Percentiles rank a stretch among this genome's conserved stretches.
Evolutionary conservation across 139 green algal species (phyloP).

Genomic region (Chlorella sp.): DNA sequence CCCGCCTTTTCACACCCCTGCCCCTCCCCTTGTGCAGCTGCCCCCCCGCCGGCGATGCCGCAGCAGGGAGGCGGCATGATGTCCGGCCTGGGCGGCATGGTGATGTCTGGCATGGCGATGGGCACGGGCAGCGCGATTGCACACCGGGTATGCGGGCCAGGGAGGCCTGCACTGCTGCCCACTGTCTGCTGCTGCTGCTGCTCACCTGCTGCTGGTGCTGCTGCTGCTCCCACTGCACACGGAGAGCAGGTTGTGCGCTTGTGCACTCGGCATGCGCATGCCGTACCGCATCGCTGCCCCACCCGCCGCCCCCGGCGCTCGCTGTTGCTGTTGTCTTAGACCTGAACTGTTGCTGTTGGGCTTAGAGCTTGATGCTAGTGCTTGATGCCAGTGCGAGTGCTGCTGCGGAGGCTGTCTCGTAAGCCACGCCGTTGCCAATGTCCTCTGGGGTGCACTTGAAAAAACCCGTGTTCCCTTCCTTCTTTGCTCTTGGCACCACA

Average conservation of each 20-base stretch:
- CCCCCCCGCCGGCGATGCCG: constrained; percentile 50
- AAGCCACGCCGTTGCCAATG: too few species aligned
- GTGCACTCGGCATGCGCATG: neutral
- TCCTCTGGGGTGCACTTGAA: too few species aligned
- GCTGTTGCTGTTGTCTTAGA: too few species aligned
- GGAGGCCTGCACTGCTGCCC: neutral
- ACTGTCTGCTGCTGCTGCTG: neutral
- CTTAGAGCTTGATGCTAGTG: too few species aligned
- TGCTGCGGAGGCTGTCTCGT: too few species aligned
- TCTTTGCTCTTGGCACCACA: too few species aligned
- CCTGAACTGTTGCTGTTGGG: too few species aligned
- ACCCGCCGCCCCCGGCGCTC: too few species aligned
- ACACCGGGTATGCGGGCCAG: constrained; percentile 65
- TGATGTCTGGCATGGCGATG: constrained; percentile 79
- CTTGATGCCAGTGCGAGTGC: too few species aligned
- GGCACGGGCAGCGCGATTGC: constrained; percentile 86
- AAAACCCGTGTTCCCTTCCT: too few species aligned
- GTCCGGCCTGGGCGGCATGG: constrained; percentile 79
- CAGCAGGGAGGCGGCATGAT: constrained; percentile 80
- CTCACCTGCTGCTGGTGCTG: neutral
- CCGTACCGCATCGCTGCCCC: too few species aligned
- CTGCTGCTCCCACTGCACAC: neutral
- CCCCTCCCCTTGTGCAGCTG: constrained; percentile 3
- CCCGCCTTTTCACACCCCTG: neutral
- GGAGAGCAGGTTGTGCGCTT: neutral